Evolutionary conservation across 1,139 yeast genomes (phyloP), one percentile per base, ranked within the genome.

Genomic region (Taphrina wiesneri): DNA sequence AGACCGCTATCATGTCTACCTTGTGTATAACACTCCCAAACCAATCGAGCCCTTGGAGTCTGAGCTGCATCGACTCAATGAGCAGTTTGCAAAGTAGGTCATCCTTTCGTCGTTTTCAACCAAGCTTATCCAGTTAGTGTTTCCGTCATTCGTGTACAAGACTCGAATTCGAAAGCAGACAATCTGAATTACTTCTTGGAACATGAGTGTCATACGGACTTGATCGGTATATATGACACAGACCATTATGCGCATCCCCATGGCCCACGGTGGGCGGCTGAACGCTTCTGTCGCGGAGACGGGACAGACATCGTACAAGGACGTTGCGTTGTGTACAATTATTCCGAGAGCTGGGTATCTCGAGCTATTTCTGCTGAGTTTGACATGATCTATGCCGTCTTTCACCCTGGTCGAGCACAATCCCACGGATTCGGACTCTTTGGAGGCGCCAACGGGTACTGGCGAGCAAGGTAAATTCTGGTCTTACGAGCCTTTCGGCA

Each of bases 171-270:
- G 5, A 47, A 47, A 17, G 53, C 53, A 25, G 53, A 47, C 17
- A 47, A 47, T 47, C 53, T 47, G 21, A 47, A 47, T 47, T n/a
- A 47, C 53, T 47, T 47, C 19, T 28, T 47, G 36, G 53, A 47
- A 17, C 53, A 47, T 47, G 53, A 47, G 34, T 47, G 53, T 17
- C 6, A 47, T n/a, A 47, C 53, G 11, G 53, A 47, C 53, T 7
- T 47, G 26, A 47, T 47, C 9, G 53, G 53, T 11, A 47, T 47
- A 32, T 47, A 47, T 28, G 53, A 47, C n/a, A 47, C 53, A 25
- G 53, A 47, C 21, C 53, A 47, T 17, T 47, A 47, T 47, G 53
- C 53, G 9, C 53, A 47, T 47, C 53, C 53, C 6, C 53, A 47
- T 23, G 53, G 53, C 9, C 53, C 53, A 17, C 53, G 53, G 3